Evolutionary conservation across 2,329 filamentous ascomycete species (phyloP).

Genomic region (Hypomyces perniciosus): DNA sequence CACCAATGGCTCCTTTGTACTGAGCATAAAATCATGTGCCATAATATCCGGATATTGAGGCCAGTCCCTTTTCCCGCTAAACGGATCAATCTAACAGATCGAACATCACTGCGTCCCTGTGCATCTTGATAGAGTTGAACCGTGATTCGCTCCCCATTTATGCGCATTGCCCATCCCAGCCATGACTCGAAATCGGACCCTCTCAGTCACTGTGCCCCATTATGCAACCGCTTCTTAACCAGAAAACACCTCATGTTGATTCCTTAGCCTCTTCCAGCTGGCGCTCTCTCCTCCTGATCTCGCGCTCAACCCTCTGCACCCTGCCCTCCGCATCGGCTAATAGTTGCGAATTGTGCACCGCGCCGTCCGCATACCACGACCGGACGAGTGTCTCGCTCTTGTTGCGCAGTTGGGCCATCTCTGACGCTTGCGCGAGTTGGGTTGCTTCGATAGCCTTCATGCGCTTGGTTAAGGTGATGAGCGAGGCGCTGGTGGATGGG

Average conservation of each 20-base stretch:
- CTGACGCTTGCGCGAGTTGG: slow-evolving; percentile 55
- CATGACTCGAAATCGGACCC: no score
- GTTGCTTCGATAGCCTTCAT: slow-evolving; percentile 56
- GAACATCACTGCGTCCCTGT: no score
- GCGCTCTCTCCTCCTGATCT: slow-evolving; percentile 58
- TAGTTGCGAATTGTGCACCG: slow-evolving; percentile 61
- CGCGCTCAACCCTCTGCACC: slow-evolving; percentile 58
- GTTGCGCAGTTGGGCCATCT: slow-evolving; percentile 57
- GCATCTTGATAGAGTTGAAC: no score
- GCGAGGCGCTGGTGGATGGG: slow-evolving; percentile 45
- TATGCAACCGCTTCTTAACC: no score
- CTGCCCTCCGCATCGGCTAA: slow-evolving; percentile 68
- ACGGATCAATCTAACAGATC: no score
- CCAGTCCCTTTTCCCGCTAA: no score
- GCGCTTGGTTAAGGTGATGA: slow-evolving; percentile 54
- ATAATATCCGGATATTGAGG: no score
- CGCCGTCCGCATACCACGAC: slow-evolving; percentile 67
- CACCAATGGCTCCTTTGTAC: no score
- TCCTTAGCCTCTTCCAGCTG: slow-evolving; percentile 45
- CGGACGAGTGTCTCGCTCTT: slow-evolving; percentile 58
- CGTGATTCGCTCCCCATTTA: no score
- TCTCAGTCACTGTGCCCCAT: no score
- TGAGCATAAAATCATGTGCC: no score
- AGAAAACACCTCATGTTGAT: not conserved
- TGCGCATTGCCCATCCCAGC: no score